These are phyloP conservation scores for Teunomyces aglyptinius DNA, from an alignment of 805 yeast genomes.

Conservation along the genomic window DNA sequence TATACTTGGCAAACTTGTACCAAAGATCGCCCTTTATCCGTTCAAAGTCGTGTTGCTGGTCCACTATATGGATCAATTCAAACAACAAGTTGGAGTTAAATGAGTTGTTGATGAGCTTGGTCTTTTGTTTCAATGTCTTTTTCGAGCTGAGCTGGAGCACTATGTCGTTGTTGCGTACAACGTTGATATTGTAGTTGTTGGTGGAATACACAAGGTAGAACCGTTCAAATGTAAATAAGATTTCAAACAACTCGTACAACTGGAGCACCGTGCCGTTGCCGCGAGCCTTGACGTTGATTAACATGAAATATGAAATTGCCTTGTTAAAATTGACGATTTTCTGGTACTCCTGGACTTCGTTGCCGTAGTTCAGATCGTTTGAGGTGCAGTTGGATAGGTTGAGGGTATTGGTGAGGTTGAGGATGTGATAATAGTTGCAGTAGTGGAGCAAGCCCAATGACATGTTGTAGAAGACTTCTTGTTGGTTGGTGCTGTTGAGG, in stretches of 20 bases:
- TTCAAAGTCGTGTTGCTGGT: slow-evolving; percentile 6
- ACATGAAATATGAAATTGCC: slow-evolving; percentile 30
- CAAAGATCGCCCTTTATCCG: not conserved
- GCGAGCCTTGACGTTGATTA: slow-evolving; percentile 25
- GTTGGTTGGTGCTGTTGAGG: slow-evolving; percentile 18
- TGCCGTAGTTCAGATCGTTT: slow-evolving; percentile 15
- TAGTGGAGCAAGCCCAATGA: slow-evolving; percentile 27
- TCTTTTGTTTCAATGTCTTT: slow-evolving; percentile 5
- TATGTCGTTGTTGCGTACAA: slow-evolving; percentile 13
- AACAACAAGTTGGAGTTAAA: slow-evolving; percentile 11
- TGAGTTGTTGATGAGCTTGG: slow-evolving; percentile 8
- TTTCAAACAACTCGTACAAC: slow-evolving; percentile 31
- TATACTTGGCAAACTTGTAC: slow-evolving; percentile 6
- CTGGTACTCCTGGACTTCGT: slow-evolving; percentile 29
- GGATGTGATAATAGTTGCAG: slow-evolving; percentile 29
- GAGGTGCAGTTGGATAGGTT: slow-evolving; percentile 8
- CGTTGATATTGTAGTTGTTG: slow-evolving; percentile 13
- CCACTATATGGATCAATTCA: slow-evolving; percentile 7
- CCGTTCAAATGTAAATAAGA: slow-evolving; percentile 28
- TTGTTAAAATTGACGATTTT: slow-evolving; percentile 26
- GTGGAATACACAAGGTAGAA: slow-evolving; percentile 14
- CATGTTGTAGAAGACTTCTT: slow-evolving; percentile 30
- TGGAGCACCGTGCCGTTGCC: slow-evolving; percentile 19
- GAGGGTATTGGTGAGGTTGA: slow-evolving; percentile 25
- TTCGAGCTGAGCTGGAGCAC: slow-evolving; percentile 10